Base-by-base conservation (phyloP, 768 basidiomycete genomes). In the Termitomyces bulborhizus region DNA sequence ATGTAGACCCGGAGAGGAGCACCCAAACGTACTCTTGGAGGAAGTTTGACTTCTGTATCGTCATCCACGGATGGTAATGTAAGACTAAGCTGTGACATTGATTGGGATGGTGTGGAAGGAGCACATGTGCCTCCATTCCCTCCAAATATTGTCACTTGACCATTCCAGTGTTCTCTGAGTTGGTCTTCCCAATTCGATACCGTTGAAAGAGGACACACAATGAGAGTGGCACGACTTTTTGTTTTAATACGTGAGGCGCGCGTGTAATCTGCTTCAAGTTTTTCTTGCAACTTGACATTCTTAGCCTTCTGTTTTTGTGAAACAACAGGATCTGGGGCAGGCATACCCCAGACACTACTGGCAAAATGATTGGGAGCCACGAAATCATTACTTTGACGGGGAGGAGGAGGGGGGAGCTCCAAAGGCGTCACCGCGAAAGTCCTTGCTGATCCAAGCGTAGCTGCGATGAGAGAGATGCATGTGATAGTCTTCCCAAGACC, bases 121-220 rank as follows among this genome's bases (percentile, higher is more conserved):
- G 69, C 60, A 53, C 69, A 74, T 36, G 59, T 56, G 11, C 75
- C 76, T 39, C 86, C 85, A 39, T 76, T 79, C 12, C 93, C 93
- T 18, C 95, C 93, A 52, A 88, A 77, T 41, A 97, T 87, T 24
- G 77, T 76, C 3, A 97, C 93, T 53, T 86, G 82, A 7, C 94
- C 94, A 59, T 81, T 82, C 94, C 94, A 98, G 68, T 99, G 97
- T 66, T 99, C 97, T 55, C 88, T 83, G 65, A 99, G 93, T 69
- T 99, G 97, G 54, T 96, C 93, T 72, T 99, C 97, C 97, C 97
- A 99, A 65, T 98, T 98, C 46, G 91, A 85, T 2, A 99, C 93
- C 5, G 97, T 99, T 11, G 93, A 94, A 37, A 99, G 77, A 6
- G 97, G 97, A 64, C 97, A 98, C 29, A 99, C 81, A 63, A 99